Evolutionary conservation across 805 yeast species (phyloP).

Genomic region (Ogataea paradorogensis): DNA sequence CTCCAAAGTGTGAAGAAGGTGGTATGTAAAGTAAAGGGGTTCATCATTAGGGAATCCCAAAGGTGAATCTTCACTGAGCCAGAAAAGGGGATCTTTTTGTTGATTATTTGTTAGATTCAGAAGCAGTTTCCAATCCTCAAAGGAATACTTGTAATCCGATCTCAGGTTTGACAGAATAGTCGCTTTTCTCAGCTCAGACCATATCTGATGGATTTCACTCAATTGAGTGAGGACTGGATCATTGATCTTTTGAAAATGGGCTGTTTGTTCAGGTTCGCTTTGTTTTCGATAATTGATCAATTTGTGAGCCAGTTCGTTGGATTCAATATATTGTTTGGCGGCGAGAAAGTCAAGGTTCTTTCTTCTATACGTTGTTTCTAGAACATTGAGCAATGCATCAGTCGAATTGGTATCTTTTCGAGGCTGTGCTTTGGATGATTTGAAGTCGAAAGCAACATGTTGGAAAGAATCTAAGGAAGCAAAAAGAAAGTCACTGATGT

Average conservation of each 20-base stretch:
- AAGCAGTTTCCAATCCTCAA: constrained; percentile 50
- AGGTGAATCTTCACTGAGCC: constrained; percentile 70
- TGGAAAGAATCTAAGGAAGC: constrained; percentile 19
- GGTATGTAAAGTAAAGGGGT: constrained; percentile 51
- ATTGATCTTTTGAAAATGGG: constrained; percentile 24
- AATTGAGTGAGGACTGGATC: constrained; percentile 24
- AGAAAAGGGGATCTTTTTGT: constrained; percentile 37
- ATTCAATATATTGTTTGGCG: not conserved
- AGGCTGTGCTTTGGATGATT: no score
- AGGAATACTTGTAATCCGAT: constrained; percentile 43
- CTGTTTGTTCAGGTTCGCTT: not conserved
- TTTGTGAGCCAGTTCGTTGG: not conserved
- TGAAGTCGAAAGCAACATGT: not conserved
- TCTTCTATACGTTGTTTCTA: not conserved
- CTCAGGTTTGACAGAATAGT: constrained; percentile 35
- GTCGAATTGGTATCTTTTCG: no score
- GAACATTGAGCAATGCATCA: not conserved
- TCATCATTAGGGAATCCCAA: constrained; percentile 66
- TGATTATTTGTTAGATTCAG: constrained; percentile 32
- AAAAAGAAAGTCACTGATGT: constrained; percentile 61
- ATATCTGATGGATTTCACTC: constrained; percentile 26
- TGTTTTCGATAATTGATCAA: not conserved
- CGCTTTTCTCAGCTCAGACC: constrained; percentile 32
- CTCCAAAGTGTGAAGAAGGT: constrained; percentile 27
- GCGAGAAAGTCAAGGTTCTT: no score